Percentiles rank a stretch among this genome's conserved stretches.
Evolutionary conservation across 2,329 filamentous ascomycete species (phyloP).

Genomic region (Metarhizium album): DNA sequence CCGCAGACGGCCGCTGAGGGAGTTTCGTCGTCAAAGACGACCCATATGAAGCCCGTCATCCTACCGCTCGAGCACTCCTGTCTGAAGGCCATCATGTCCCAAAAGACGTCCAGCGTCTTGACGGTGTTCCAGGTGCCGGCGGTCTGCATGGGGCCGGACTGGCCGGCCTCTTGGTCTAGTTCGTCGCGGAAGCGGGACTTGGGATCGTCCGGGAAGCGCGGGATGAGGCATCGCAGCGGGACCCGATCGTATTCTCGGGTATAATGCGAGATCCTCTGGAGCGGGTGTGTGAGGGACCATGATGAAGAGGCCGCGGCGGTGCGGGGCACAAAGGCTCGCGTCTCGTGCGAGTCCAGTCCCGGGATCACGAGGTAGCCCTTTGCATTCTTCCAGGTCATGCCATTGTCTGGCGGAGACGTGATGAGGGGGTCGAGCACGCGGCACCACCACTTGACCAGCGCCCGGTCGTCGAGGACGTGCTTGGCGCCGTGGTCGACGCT

Average conservation of each 20-base stretch:
- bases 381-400: slow-evolving; percentile 27
- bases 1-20: slow-evolving; percentile 7
- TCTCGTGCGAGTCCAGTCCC: slow-evolving; percentile 74
- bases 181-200: slow-evolving; percentile 85
- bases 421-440: slow-evolving; percentile 71
- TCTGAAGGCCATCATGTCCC: slow-evolving; percentile 95
- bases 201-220: slow-evolving; percentile 88
- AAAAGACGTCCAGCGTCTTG: slow-evolving; percentile 79
- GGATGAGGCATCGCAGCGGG: slow-evolving; percentile 74
- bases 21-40: slow-evolving; percentile 60
- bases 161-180: slow-evolving; percentile 70
- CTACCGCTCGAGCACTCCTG: slow-evolving; percentile 92
- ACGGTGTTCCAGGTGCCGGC: slow-evolving; percentile 74
- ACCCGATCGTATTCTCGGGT: slow-evolving; percentile 46
- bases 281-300: slow-evolving; percentile 62
- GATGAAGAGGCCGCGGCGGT: slow-evolving; percentile 31
- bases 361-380: slow-evolving; percentile 80
- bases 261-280: slow-evolving; percentile 55
- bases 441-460: slow-evolving; percentile 94
- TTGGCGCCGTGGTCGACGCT: slow-evolving; percentile 78
- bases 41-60: slow-evolving; percentile 89
- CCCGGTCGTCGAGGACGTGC: slow-evolving; percentile 84
- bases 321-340: slow-evolving; percentile 64
- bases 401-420: slow-evolving; percentile 22
- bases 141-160: slow-evolving; percentile 41